Evolutionary conservation across 2,329 filamentous ascomycete genomes (phyloP).

Genomic region (Colletotrichum costaricense): DNA sequence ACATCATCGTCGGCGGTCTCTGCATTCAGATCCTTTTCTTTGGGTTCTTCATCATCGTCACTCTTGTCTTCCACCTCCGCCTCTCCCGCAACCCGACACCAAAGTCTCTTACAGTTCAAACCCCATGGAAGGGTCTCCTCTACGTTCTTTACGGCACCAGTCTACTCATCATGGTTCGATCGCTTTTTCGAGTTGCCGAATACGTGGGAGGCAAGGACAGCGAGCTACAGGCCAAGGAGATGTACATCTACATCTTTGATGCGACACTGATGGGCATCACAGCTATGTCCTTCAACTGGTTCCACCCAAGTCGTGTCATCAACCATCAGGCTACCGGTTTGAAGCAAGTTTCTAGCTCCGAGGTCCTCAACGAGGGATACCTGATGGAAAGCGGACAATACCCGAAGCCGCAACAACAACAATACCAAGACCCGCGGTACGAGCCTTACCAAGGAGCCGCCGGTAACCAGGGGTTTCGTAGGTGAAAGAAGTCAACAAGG

Average conservation of each 20-base stretch:
- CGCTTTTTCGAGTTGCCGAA: constrained; percentile 55
- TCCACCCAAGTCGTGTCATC: constrained; percentile 35
- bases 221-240: constrained; percentile 48
- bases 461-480: constrained; percentile 1
- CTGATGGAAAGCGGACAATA: constrained; percentile 29
- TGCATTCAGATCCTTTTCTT: constrained; percentile 68
- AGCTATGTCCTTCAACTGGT: constrained; percentile 36
- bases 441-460: constrained; percentile 9
- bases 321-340: constrained; percentile 7
- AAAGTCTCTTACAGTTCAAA: constrained; percentile 34
- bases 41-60: constrained; percentile 61
- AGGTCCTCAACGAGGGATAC: constrained; percentile 20
- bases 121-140: constrained; percentile 46
- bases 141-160: constrained; percentile 42
- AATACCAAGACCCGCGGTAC: neutral
- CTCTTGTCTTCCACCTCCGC: constrained; percentile 57
- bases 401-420: neutral
- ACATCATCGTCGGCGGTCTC: constrained; percentile 64
- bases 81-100: constrained; percentile 36
- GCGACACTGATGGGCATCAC: constrained; percentile 47
- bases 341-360: constrained; percentile 13
- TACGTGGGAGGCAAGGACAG: constrained; percentile 51
- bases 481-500: neutral
- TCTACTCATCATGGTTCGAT: constrained; percentile 52
- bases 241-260: constrained; percentile 52